phyloP scores from a whole-genome alignment of 129 eudicot species.

The Dittrichia graveolens region DNA sequence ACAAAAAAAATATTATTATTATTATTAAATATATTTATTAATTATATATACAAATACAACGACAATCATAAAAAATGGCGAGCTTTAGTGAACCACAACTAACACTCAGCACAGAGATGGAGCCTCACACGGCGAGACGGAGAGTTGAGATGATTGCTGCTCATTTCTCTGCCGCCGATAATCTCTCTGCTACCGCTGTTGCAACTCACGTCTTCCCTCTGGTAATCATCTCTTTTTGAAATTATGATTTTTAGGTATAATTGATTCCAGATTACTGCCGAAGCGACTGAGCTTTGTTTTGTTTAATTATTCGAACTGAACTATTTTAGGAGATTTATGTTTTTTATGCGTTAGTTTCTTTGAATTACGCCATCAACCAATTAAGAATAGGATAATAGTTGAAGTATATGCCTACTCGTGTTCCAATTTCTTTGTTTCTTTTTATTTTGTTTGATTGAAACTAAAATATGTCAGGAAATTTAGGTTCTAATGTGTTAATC shows the following conservation, averaged over 20 bases:
- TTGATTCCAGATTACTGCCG: neutral
- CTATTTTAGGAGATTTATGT: no score
- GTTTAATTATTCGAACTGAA: no score
- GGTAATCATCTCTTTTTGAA: constrained; percentile 7
- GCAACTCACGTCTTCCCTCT: constrained; percentile 37
- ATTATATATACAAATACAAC: neutral
- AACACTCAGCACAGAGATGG: constrained; percentile 23
- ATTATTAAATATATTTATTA: neutral
- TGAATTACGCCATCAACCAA: neutral
- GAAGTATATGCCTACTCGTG: no score
- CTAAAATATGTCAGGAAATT: no score
- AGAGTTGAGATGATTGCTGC: constrained; percentile 31
- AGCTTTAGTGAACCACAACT: constrained; percentile 20
- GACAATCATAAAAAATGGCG: constrained; percentile 14
- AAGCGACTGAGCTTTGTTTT: no score
- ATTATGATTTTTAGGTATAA: neutral
- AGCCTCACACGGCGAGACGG: constrained; percentile 33
- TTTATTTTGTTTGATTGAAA: no score
- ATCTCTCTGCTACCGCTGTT: constrained; percentile 24
- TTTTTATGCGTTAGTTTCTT: neutral
- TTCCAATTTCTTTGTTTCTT: no score
- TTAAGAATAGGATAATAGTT: no score
- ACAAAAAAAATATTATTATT: neutral
- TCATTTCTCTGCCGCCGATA: constrained; percentile 37
- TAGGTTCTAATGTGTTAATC: no score